phyloP scores from a whole-genome alignment of 257 asterid genomes.

The Solanum appendiculatum region DNA sequence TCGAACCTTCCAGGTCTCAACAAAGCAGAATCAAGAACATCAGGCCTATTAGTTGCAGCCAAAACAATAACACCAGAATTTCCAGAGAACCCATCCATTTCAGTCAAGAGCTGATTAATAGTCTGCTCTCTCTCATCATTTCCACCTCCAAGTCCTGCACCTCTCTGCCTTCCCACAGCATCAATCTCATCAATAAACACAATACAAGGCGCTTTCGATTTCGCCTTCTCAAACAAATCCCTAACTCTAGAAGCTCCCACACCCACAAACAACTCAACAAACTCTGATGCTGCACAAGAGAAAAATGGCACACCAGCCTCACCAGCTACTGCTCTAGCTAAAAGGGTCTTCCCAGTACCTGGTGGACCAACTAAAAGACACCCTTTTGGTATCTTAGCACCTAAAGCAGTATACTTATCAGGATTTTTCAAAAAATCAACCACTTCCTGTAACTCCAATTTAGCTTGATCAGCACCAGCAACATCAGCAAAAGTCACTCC shows the following conservation, averaged over 20 bases:
- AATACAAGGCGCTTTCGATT: conserved; percentile 93
- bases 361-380: conserved; percentile 97
- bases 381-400: conserved; percentile 95
- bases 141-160: conserved; percentile 95
- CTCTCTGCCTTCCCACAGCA: conserved; percentile 97
- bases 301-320: conserved; percentile 95
- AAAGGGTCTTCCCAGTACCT: conserved; percentile 92
- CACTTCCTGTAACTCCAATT: conserved; percentile 90
- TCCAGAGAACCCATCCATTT: conserved; percentile 97
- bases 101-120: conserved; percentile 94
- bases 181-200: conserved; percentile 96
- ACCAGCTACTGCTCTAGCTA: conserved; percentile 97
- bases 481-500: conserved; percentile 90
- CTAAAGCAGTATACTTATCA: conserved; percentile 91
- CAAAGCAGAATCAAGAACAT: conserved; percentile 93
- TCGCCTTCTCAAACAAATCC: conserved; percentile 95
- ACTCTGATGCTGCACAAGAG: conserved; percentile 97
- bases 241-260: conserved; percentile 98
- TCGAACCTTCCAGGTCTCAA: conserved; percentile 97
- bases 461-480: conserved; percentile 99
- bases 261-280: conserved; percentile 92
- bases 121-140: conserved; percentile 98
- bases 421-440: conserved; percentile 96
- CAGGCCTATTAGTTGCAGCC: conserved; percentile 95
- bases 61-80: conserved; percentile 87